Evolutionary conservation across 2,329 filamentous ascomycete genomes (phyloP).

Genomic region (Fusarium stilboides): DNA sequence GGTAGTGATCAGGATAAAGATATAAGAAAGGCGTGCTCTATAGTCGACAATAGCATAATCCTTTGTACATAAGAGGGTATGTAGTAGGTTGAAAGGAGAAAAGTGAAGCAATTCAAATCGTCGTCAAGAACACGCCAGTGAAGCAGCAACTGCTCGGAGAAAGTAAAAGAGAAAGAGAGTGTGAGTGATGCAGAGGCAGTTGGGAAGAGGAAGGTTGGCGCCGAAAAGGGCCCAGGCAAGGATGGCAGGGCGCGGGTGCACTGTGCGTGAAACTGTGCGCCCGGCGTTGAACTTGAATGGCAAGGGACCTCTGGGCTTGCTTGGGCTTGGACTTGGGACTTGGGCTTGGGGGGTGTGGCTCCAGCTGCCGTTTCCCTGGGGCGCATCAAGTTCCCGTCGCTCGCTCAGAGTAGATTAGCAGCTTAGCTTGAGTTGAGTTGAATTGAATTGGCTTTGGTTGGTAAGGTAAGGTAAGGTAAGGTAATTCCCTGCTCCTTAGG

Average conservation of each 20-base stretch:
- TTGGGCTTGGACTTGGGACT: slow-evolving; percentile 5
- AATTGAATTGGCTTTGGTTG: background rate
- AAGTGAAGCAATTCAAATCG: slow-evolving; percentile 52
- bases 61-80: slow-evolving; percentile 33
- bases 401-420: slow-evolving; percentile 30
- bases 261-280: slow-evolving; percentile 31
- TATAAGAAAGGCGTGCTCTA: slow-evolving; percentile 45
- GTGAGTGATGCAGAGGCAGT: slow-evolving; percentile 37
- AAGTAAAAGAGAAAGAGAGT: slow-evolving; percentile 47
- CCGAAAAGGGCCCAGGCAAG: slow-evolving; percentile 43
- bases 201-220: slow-evolving; percentile 43
- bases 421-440: background rate
- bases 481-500: slow-evolving; percentile 5
- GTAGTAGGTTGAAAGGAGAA: slow-evolving; percentile 30
- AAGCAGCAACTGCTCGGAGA: slow-evolving; percentile 49
- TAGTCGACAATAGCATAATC: slow-evolving; percentile 51
- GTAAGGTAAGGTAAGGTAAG: background rate
- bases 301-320: slow-evolving; percentile 20
- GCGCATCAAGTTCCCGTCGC: slow-evolving; percentile 39
- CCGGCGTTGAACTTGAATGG: slow-evolving; percentile 9
- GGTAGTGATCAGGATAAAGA: slow-evolving; percentile 42
- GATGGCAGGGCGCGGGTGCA: slow-evolving; percentile 23
- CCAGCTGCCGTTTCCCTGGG: slow-evolving; percentile 42
- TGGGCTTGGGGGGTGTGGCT: slow-evolving; percentile 34
- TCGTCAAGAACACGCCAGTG: slow-evolving; percentile 49